These are phyloP conservation scores for Pseudogymnoascus sp. DNA, from an alignment of 2,329 filamentous ascomycete genomes.

Conservation along the genomic window DNA sequence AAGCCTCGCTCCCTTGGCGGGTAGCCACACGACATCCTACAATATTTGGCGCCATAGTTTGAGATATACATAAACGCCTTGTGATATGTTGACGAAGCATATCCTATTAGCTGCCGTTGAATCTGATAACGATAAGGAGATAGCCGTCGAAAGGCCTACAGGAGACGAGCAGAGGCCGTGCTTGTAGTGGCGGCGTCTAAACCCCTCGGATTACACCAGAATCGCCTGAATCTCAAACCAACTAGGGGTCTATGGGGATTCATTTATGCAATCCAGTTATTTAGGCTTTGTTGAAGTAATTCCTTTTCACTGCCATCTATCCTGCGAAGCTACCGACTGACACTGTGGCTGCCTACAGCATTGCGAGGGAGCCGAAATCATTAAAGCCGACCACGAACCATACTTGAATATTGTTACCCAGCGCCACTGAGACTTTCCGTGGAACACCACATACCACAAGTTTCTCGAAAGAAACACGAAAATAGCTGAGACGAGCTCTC, in stretches of 20 bases:
- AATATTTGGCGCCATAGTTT: background rate
- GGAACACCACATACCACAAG: background rate
- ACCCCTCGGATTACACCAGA: background rate
- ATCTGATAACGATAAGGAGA: background rate
- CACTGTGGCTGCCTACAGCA: background rate
- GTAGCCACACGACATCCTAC: slow-evolving; percentile 1
- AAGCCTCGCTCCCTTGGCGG: slow-evolving; percentile 8
- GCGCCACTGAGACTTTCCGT: background rate
- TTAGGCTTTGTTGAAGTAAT: background rate
- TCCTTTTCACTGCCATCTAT: background rate
- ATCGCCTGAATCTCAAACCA: background rate
- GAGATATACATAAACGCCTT: background rate
- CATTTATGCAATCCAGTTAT: background rate
- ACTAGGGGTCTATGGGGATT: background rate
- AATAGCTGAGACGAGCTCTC: background rate
- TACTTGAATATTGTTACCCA: background rate
- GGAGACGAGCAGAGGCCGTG: background rate
- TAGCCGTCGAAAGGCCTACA: background rate
- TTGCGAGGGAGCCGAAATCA: background rate
- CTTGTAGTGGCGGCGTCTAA: background rate
- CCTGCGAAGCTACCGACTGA: background rate
- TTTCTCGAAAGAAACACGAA: background rate
- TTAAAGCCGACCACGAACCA: background rate
- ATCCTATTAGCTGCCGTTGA: background rate
- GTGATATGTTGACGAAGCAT: background rate